Conservation (phyloP, 2,329 filamentous ascomycete species). For the Plenodomus biglobosus region DNA sequence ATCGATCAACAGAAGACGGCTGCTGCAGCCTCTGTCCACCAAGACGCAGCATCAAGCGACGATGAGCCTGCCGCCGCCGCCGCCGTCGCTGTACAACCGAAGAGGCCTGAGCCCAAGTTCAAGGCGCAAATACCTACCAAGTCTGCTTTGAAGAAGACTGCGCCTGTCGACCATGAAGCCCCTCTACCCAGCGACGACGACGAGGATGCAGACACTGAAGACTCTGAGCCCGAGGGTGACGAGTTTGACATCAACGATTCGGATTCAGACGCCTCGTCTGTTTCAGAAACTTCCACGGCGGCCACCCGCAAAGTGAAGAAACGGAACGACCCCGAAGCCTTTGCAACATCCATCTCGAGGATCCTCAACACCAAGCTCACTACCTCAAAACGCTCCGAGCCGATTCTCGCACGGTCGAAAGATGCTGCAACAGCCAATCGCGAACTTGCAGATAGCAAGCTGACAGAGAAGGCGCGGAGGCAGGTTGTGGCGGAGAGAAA, state of each 20-base stretch:
- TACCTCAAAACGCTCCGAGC: conserved; percentile 77
- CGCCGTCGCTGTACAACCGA: conserved; percentile 1
- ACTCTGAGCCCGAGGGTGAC: conserved; percentile 42
- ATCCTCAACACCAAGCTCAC: conserved; percentile 90
- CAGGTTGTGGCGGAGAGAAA: conserved; percentile 81
- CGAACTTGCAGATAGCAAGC: conserved; percentile 70
- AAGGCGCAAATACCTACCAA: conserved; percentile 22
- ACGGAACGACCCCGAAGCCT: conserved; percentile 87
- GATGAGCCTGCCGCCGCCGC: conserved; percentile 2
- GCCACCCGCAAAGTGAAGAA: conserved; percentile 63
- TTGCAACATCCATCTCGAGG: conserved; percentile 89
- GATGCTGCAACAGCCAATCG: conserved; percentile 71
- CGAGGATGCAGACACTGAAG: conserved; percentile 8
- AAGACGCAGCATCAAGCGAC: conserved; percentile 13
- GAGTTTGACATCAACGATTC: conserved; percentile 38
- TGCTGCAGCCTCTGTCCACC: conserved; percentile 11
- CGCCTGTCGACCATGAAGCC: conserved; percentile 32
- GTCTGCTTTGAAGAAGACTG: conserved; percentile 29
- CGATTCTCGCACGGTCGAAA: conserved; percentile 83
- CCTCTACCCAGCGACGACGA: conserved; percentile 27
- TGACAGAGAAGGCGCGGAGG: conserved; percentile 78
- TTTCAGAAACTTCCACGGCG: conserved; percentile 39
- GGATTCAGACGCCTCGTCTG: conserved; percentile 37
- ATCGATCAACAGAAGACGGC: conserved; percentile 19
- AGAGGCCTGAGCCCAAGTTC: conserved; percentile 25